Conservation (phyloP, 1,284 basidiomycete species). For the Trichosporon coremiiforme region DNA sequence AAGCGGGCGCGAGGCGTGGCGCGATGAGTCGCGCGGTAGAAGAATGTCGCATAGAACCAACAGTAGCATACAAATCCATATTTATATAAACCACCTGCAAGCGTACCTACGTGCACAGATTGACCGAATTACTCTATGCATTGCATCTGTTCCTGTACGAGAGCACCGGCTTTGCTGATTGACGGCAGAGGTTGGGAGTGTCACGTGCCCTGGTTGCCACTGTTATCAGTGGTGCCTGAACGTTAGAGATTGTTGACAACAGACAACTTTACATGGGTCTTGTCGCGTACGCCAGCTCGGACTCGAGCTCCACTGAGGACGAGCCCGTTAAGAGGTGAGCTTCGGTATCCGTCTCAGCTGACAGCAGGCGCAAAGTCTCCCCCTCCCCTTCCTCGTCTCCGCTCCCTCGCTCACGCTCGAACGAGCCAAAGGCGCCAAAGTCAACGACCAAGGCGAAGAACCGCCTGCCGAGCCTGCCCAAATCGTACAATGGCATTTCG, state of each 20-base stretch:
- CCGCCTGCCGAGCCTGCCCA: constrained; percentile 23
- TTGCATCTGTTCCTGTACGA: too few relatives aligned
- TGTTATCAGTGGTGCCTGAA: not conserved
- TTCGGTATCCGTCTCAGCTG: not conserved
- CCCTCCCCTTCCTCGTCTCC: too few relatives aligned
- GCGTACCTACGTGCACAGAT: too few relatives aligned
- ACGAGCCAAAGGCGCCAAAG: too few relatives aligned
- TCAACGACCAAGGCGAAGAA: not conserved
- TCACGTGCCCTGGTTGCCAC: not conserved
- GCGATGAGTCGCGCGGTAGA: not conserved
- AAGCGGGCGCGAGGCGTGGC: not conserved
- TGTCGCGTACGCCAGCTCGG: not conserved
- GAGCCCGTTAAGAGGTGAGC: constrained; percentile 13
- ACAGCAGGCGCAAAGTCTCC: not conserved
- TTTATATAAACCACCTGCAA: too few relatives aligned
- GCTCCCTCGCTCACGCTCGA: too few relatives aligned
- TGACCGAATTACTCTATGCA: too few relatives aligned
- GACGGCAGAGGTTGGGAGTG: too few relatives aligned
- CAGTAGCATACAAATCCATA: too few relatives aligned
- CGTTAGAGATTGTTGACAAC: not conserved
- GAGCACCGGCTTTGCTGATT: too few relatives aligned
- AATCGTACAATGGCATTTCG: not conserved
- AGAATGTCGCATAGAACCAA: not conserved
- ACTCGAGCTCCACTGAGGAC: not conserved
- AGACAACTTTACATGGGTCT: not conserved